Conservation (phyloP, 2,329 filamentous ascomycete species). For the Gyromitra esculenta region DNA sequence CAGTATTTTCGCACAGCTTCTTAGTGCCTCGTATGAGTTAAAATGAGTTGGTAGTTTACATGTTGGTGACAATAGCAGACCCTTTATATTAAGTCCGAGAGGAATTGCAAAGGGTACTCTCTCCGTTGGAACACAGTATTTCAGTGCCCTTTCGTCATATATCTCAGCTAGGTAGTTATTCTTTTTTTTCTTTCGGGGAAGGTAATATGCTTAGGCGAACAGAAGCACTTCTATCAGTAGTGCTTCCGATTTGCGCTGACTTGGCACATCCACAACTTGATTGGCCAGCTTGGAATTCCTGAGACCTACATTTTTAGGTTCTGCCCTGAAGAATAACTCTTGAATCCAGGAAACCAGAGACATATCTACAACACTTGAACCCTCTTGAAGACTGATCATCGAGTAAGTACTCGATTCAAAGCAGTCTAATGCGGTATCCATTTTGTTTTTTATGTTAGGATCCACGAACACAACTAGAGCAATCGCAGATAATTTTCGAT, state of each 20-base stretch:
- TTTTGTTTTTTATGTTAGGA: background rate
- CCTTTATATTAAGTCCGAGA: slow-evolving; percentile 1
- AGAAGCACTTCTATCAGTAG: background rate
- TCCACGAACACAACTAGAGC: too few relatives aligned
- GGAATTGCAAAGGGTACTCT: background rate
- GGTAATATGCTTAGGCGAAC: background rate
- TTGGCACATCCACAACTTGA: background rate
- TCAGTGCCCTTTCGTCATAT: background rate
- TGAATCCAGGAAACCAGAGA: background rate
- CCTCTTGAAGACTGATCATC: background rate
- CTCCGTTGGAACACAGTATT: background rate
- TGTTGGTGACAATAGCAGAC: background rate
- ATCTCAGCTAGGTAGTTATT: background rate
- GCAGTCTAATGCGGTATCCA: background rate
- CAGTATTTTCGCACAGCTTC: background rate
- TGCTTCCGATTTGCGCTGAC: background rate
- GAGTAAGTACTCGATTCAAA: background rate
- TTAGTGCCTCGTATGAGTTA: background rate
- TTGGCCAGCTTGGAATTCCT: background rate
- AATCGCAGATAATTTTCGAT: background rate
- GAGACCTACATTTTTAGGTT: background rate
- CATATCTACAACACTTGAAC: background rate
- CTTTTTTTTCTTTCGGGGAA: background rate
- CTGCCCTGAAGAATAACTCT: background rate
- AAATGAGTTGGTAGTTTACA: background rate